Percentiles rank a stretch among this genome's conserved stretches.
These are phyloP conservation scores for Blastocladiella emersonii DNA, from an alignment of 371 early-diverging fungal genomes.

Conservation along the genomic window DNA sequence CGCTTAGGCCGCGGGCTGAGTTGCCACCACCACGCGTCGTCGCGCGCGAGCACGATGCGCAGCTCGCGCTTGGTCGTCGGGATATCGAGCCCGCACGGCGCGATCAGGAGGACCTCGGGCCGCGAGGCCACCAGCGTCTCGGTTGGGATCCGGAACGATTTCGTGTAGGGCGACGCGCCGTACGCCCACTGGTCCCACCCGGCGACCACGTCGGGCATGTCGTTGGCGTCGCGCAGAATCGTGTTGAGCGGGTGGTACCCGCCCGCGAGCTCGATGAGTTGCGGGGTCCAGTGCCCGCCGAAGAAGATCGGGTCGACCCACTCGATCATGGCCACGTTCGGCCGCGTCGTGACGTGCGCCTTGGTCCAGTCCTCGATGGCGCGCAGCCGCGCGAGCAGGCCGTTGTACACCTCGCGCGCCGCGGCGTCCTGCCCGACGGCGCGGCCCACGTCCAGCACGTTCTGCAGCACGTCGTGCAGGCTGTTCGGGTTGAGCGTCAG, in stretches of 20 bases:
- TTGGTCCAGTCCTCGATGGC: conserved; percentile 12
- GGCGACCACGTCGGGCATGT: too few relatives aligned
- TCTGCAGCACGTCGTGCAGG: conserved; percentile 34
- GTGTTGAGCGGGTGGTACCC: conserved; percentile 30
- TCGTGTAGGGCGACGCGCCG: background rate
- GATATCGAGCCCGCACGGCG: conserved; percentile 29
- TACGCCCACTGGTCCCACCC: background rate
- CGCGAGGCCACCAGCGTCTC: conserved; percentile 14
- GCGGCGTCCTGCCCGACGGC: conserved; percentile 22
- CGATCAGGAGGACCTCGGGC: conserved; percentile 24
- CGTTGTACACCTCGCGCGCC: conserved; percentile 13
- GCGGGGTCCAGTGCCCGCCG: conserved; percentile 19
- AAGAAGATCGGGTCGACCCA: conserved; percentile 34
- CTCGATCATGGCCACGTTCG: conserved; percentile 34
- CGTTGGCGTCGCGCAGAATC: background rate
- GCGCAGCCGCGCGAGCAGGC: conserved; percentile 18
- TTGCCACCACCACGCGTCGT: conserved; percentile 18
- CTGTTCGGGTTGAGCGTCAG: conserved; percentile 39
- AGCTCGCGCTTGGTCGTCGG: conserved; percentile 23
- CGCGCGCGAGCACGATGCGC: conserved; percentile 13
- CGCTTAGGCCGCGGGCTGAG: conserved; percentile 12
- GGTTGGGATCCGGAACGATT: conserved; percentile 13
- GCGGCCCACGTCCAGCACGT: conserved; percentile 28
- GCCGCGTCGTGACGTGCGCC: conserved; percentile 2
- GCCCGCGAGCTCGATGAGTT: conserved; percentile 36